phyloP scores from a whole-genome alignment of 257 asterid species.

The Linderniella brevidens region DNA sequence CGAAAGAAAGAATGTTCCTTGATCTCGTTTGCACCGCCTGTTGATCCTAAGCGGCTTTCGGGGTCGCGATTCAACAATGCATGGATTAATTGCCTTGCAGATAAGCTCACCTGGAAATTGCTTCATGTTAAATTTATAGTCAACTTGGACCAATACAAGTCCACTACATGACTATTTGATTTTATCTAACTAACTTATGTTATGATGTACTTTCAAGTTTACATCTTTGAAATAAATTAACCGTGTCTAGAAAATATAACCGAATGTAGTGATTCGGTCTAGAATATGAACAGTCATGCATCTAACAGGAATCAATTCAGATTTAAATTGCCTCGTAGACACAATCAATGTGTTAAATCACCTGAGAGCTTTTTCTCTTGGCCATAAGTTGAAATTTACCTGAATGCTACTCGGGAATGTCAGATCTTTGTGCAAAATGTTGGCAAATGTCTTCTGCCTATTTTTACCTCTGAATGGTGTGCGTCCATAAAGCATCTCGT shows the following conservation, averaged over 20 bases:
- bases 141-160: too few species aligned
- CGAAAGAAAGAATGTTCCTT: slow-evolving; percentile 2
- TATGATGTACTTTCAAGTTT: too few species aligned
- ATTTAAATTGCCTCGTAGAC: too few species aligned
- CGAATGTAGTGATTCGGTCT: too few species aligned
- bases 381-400: slow-evolving; percentile 19
- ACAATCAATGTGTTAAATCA: too few species aligned
- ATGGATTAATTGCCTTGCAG: background rate
- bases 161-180: too few species aligned
- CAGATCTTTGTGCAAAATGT: slow-evolving; percentile 85
- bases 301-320: too few species aligned
- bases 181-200: too few species aligned
- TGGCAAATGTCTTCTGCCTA: slow-evolving; percentile 88
- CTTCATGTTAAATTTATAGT: background rate
- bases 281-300: too few species aligned
- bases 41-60: background rate
- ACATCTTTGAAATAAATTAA: too few species aligned
- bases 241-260: too few species aligned
- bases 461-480: slow-evolving; percentile 96
- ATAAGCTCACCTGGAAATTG: slow-evolving; percentile 21
- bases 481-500: slow-evolving; percentile 91
- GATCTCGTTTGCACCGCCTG: background rate
- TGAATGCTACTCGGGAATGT: slow-evolving; percentile 96
- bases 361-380: too few species aligned
- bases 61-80: slow-evolving; percentile 2